Percentiles rank a stretch among this genome's conserved stretches.
These are phyloP conservation scores for Metschnikowia proteae DNA, from an alignment of 805 yeast species.

Conservation along the genomic window DNA sequence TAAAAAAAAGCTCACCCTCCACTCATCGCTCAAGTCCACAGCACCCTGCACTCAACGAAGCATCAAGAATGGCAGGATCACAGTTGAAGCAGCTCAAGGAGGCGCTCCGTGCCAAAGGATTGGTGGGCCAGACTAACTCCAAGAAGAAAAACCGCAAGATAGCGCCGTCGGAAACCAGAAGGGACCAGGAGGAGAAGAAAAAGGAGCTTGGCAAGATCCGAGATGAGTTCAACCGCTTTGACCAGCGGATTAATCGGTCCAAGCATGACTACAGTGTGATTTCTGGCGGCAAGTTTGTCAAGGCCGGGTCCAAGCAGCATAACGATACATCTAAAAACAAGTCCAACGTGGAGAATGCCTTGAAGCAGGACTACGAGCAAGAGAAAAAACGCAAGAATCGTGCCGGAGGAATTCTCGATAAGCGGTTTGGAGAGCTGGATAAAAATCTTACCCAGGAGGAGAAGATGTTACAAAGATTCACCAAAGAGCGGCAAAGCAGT, in stretches of 20 bases:
- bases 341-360: slow-evolving; percentile 35
- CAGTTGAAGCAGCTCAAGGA: slow-evolving; percentile 82
- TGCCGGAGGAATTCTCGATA: slow-evolving; percentile 75
- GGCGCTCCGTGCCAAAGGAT: slow-evolving; percentile 69
- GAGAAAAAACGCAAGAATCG: slow-evolving; percentile 61
- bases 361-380: slow-evolving; percentile 61
- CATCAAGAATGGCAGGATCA: slow-evolving; percentile 67
- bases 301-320: slow-evolving; percentile 37
- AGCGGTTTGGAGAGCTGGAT: slow-evolving; percentile 89
- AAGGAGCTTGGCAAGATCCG: slow-evolving; percentile 58
- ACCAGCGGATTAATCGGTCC: slow-evolving; percentile 62
- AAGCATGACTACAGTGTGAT: slow-evolving; percentile 51
- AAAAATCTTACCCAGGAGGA: slow-evolving; percentile 73
- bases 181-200: slow-evolving; percentile 57
- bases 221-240: slow-evolving; percentile 87
- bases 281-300: slow-evolving; percentile 42
- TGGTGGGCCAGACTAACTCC: slow-evolving; percentile 79
- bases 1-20: slow-evolving; percentile 1
- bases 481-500: slow-evolving; percentile 73
- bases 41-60: not conserved
- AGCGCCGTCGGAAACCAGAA: slow-evolving; percentile 59
- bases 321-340: slow-evolving; percentile 32
- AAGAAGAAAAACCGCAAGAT: slow-evolving; percentile 52
- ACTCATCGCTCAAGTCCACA: not conserved
- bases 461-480: slow-evolving; percentile 91